Evolutionary conservation across 1,284 basidiomycete genomes (phyloP).

Genomic region (Heliocybe sulcata): DNA sequence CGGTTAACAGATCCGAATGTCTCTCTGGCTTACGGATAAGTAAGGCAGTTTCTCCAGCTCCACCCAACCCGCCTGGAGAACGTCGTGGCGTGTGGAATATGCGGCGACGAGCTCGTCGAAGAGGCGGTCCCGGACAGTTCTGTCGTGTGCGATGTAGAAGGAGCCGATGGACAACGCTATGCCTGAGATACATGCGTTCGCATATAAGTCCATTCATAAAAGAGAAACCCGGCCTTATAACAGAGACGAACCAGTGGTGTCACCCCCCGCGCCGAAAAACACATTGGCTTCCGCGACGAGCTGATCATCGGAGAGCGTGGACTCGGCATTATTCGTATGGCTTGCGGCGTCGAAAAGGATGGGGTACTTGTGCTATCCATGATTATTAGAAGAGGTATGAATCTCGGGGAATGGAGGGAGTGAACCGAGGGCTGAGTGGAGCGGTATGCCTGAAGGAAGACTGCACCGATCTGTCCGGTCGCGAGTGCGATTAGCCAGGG

Average conservation of each 20-base stretch:
- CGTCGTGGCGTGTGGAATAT: conserved; percentile 19
- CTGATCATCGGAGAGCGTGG: too few relatives aligned
- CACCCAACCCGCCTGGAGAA: conserved; percentile 11
- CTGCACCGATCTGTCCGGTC: too few relatives aligned
- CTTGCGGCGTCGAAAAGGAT: too few relatives aligned
- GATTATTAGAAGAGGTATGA: too few relatives aligned
- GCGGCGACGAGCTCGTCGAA: conserved; percentile 17
- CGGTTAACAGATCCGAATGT: neutral
- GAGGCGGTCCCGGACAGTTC: conserved; percentile 9
- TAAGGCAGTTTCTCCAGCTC: conserved; percentile 25
- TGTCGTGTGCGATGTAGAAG: conserved; percentile 2
- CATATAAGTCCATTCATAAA: neutral
- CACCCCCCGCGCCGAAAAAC: neutral
- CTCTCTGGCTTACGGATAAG: conserved; percentile 17
- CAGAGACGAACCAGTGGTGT: neutral
- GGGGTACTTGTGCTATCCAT: too few relatives aligned
- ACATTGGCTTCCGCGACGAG: neutral
- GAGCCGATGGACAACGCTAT: neutral
- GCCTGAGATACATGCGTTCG: neutral
- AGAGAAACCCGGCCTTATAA: neutral
- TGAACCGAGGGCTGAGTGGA: too few relatives aligned
- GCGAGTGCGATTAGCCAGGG: too few relatives aligned
- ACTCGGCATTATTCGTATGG: too few relatives aligned
- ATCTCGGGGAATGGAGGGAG: too few relatives aligned
- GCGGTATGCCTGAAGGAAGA: too few relatives aligned